Conservation (phyloP, 257 asterid species). For the Gentiana dahurica region DNA sequence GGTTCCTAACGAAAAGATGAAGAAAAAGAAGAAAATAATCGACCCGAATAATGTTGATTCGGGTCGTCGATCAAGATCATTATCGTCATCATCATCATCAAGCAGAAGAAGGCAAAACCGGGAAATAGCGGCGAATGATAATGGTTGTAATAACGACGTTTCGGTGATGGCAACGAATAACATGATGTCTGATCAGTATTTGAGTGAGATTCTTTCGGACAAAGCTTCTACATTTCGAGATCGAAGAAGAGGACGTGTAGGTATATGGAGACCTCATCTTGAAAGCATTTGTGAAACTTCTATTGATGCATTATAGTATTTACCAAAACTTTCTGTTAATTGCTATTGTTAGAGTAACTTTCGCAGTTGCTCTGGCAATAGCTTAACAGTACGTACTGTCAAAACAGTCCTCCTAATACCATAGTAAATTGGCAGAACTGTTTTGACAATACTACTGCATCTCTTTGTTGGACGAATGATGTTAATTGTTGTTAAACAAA, state of each 20-base stretch:
- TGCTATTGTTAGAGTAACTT: too few relatives aligned
- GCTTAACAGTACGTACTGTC: too few relatives aligned
- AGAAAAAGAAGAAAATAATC: slow-evolving; percentile 14
- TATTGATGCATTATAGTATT: slow-evolving; percentile 22
- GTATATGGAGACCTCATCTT: slow-evolving; percentile 82
- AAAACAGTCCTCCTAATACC: too few relatives aligned
- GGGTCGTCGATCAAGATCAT: slow-evolving; percentile 13
- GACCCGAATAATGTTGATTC: background rate
- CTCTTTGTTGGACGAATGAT: too few relatives aligned
- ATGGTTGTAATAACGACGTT: slow-evolving; percentile 1
- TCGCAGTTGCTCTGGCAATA: too few relatives aligned
- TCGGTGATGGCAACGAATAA: slow-evolving; percentile 13
- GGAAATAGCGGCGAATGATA: slow-evolving; percentile 9
- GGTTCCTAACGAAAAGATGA: slow-evolving; percentile 27
- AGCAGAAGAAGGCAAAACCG: slow-evolving; percentile 30
- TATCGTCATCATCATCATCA: background rate
- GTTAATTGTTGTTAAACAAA: too few relatives aligned
- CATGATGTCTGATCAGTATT: slow-evolving; percentile 47
- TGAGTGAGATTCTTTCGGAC: slow-evolving; percentile 76
- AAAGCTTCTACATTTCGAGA: slow-evolving; percentile 53
- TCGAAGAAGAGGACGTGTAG: slow-evolving; percentile 76
- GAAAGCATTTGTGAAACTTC: slow-evolving; percentile 79
- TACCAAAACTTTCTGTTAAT: too few relatives aligned
- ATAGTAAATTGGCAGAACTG: too few relatives aligned
- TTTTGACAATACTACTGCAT: too few relatives aligned